These are phyloP conservation scores for Ophiocytium majus DNA, from an alignment of 352 stramenopile genomes.

Conservation along the genomic window DNA sequence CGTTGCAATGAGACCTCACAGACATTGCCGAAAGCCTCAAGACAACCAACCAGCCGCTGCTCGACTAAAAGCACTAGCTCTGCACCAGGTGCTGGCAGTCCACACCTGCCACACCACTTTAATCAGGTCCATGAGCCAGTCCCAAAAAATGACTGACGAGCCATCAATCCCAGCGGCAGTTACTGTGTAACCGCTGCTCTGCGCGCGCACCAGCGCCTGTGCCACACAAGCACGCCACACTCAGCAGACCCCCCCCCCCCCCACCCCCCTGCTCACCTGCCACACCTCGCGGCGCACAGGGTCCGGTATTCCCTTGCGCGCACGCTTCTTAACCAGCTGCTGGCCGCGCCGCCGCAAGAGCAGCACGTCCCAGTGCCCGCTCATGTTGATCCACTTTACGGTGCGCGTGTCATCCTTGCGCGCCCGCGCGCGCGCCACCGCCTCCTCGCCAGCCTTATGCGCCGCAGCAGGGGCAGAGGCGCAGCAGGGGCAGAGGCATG, in stretches of 20 bases:
- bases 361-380: conserved; percentile 33
- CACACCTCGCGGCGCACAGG: conserved; percentile 43
- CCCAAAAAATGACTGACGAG: background rate
- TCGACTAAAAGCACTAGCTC: too few relatives aligned
- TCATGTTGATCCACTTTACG: conserved; percentile 47
- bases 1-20: too few relatives aligned
- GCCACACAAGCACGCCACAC: background rate
- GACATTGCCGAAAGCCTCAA: too few relatives aligned
- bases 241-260: background rate
- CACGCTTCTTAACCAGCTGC: conserved; percentile 26
- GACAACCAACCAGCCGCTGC: too few relatives aligned
- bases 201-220: background rate
- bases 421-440: too few relatives aligned
- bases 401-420: conserved; percentile 33
- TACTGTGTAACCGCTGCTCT: background rate
- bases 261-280: conserved; percentile 28
- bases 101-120: background rate
- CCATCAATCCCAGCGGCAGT: too few relatives aligned
- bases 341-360: conserved; percentile 1
- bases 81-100: background rate
- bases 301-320: conserved; percentile 53
- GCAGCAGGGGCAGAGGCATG: background rate
- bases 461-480: too few relatives aligned
- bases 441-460: too few relatives aligned
- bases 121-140: background rate